phyloP scores from a whole-genome alignment of 2,329 filamentous ascomycete species.

The Leptosphaerulina australis region DNA sequence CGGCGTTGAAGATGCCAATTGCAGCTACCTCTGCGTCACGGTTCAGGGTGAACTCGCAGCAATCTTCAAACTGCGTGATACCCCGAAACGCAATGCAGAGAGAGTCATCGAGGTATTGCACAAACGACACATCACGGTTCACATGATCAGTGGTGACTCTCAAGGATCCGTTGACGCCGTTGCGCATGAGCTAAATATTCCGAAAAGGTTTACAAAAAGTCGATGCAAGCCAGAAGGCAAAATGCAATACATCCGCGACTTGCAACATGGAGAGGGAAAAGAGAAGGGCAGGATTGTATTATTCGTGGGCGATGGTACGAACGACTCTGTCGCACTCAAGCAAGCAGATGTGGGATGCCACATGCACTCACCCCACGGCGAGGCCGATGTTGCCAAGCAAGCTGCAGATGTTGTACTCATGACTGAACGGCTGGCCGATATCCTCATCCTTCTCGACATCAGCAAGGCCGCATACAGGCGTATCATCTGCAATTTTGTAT shows the following conservation, averaged over 20 bases:
- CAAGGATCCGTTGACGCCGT: conserved; percentile 55
- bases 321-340: conserved; percentile 75
- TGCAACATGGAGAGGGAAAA: conserved; percentile 26
- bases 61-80: conserved; percentile 58
- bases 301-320: conserved; percentile 80
- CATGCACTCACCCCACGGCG: conserved; percentile 58
- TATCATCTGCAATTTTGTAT: conserved; percentile 69
- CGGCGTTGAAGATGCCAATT: conserved; percentile 39
- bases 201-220: conserved; percentile 49
- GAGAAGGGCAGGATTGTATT: conserved; percentile 56
- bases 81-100: conserved; percentile 57
- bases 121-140: conserved; percentile 56
- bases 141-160: conserved; percentile 65
- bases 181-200: conserved; percentile 51
- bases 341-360: conserved; percentile 74
- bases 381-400: conserved; percentile 65
- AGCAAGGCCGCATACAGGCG: conserved; percentile 49
- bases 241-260: conserved; percentile 55
- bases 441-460: conserved; percentile 65
- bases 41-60: conserved; percentile 47
- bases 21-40: conserved; percentile 46
- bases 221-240: conserved; percentile 62
- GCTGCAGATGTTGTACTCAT: conserved; percentile 75
- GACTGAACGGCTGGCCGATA: conserved; percentile 59
- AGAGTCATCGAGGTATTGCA: conserved; percentile 59